A percentile compares a stretch with the other conserved stretches of the same genome.
phyloP scores from a whole-genome alignment of 139 green algal species.

The Edaphochlamys debaryana region DNA sequence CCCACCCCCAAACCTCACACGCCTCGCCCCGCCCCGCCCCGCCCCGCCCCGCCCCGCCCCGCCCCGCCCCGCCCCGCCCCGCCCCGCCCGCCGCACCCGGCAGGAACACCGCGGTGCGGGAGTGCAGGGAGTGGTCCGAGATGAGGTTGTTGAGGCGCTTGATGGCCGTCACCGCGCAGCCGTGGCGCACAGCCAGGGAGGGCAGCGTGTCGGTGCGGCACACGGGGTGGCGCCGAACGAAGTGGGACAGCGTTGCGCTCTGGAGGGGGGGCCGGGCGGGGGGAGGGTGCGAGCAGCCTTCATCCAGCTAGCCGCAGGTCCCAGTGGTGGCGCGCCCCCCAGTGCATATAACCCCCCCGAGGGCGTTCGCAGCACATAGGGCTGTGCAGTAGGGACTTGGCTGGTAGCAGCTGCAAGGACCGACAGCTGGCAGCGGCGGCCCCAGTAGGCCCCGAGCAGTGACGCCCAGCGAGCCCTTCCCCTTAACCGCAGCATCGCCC shows the following conservation, averaged over 20 bases:
- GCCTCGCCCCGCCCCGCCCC: background rate
- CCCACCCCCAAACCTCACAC: no score
- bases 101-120: slow-evolving; percentile 50
- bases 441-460: background rate
- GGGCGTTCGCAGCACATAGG: no score
- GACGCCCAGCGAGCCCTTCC: no score
- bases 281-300: no score
- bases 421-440: background rate
- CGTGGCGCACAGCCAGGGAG: slow-evolving; percentile 60
- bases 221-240: slow-evolving; percentile 43
- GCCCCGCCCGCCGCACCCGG: slow-evolving; percentile 33
- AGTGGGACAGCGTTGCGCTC: slow-evolving; percentile 39
- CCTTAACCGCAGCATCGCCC: no score
- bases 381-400: background rate
- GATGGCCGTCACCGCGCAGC: slow-evolving; percentile 33
- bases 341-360: no score
- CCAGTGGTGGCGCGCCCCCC: no score
- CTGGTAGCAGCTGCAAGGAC: background rate
- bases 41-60: background rate
- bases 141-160: slow-evolving; percentile 64
- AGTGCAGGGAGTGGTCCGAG: slow-evolving; percentile 50
- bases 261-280: background rate
- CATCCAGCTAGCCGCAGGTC: no score
- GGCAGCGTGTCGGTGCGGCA: slow-evolving; percentile 39
- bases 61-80: background rate